A percentile compares a stretch with the other conserved stretches of the same genome.
Evolutionary conservation across 1,284 basidiomycete species (phyloP).

Genomic region (Agaricales sp.): DNA sequence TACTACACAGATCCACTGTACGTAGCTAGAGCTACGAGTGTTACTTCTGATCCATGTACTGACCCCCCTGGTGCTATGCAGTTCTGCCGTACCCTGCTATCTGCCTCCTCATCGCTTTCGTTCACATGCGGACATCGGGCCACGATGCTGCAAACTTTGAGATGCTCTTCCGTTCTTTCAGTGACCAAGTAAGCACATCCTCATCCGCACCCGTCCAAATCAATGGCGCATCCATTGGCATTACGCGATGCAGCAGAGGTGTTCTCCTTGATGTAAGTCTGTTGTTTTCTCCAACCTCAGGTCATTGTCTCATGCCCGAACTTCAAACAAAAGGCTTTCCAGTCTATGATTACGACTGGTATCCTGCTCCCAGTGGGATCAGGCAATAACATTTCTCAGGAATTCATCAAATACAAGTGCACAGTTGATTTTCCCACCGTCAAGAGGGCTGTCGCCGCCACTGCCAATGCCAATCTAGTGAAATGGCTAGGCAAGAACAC

Average conservation of each 20-base stretch:
- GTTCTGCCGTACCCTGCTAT: slow-evolving; percentile 61
- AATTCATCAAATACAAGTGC: slow-evolving; percentile 61
- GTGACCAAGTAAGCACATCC: slow-evolving; percentile 56
- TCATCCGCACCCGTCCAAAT: slow-evolving; percentile 63
- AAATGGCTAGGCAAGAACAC: slow-evolving; percentile 54
- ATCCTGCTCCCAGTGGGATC: slow-evolving; percentile 42
- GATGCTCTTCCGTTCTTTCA: slow-evolving; percentile 63
- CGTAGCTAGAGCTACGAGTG: too few species aligned
- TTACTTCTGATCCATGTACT: too few species aligned
- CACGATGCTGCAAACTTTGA: slow-evolving; percentile 69
- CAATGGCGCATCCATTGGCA: slow-evolving; percentile 63
- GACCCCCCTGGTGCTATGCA: too few species aligned
- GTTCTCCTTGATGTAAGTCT: slow-evolving; percentile 49
- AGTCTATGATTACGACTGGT: slow-evolving; percentile 40
- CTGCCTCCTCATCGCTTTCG: slow-evolving; percentile 64
- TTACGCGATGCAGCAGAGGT: slow-evolving; percentile 52
- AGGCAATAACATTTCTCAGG: slow-evolving; percentile 34
- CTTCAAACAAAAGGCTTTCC: slow-evolving; percentile 45
- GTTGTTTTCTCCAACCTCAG: background rate
- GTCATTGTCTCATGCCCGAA: slow-evolving; percentile 6
- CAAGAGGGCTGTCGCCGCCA: slow-evolving; percentile 52
- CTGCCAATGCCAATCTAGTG: slow-evolving; percentile 59
- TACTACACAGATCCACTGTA: too few species aligned
- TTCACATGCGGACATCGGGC: slow-evolving; percentile 53
- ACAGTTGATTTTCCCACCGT: slow-evolving; percentile 45